Percentiles rank a stretch among this genome's conserved stretches.
Conservation (phyloP, 2,329 filamentous ascomycete genomes). For the Graphilbum fragrans region DNA sequence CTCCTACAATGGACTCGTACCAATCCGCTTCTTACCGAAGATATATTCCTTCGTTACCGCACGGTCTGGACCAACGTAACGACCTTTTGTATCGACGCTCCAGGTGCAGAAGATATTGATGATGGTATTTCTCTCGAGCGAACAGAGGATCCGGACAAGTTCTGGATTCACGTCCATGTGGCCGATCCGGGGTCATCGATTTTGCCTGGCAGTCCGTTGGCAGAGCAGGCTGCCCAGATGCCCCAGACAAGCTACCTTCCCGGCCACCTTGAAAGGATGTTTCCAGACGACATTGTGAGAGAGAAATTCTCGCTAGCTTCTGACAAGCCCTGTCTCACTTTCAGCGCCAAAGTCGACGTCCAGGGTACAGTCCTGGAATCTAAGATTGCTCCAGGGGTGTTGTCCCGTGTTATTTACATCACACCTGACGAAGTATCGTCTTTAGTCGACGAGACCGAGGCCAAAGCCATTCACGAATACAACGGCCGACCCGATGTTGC, state of each 20-base stretch:
- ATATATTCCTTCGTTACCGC: conserved; percentile 37
- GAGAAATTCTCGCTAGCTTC: conserved; percentile 41
- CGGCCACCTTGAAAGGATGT: conserved; percentile 46
- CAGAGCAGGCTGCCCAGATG: conserved; percentile 48
- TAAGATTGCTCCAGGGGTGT: conserved; percentile 38
- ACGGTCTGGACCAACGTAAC: conserved; percentile 45
- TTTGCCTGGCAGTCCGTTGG: conserved; percentile 41
- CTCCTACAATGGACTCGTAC: too few species aligned
- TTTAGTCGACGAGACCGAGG: conserved; percentile 18
- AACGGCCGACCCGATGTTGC: neutral
- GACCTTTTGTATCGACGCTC: conserved; percentile 63
- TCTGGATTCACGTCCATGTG: conserved; percentile 68
- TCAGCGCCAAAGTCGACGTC: conserved; percentile 45
- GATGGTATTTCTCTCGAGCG: conserved; percentile 64
- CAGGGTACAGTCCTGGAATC: conserved; percentile 40
- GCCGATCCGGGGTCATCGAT: conserved; percentile 69
- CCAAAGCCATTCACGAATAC: neutral
- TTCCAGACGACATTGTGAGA: conserved; percentile 36
- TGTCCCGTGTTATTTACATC: conserved; percentile 42
- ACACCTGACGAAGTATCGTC: conserved; percentile 36
- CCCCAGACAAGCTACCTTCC: conserved; percentile 48
- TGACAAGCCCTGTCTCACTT: conserved; percentile 43
- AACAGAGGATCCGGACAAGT: conserved; percentile 35
- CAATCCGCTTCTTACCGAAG: conserved; percentile 18
- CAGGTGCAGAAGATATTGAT: conserved; percentile 58